Evolutionary conservation across 2,329 filamentous ascomycete species (phyloP).

Genomic region (Akanthomyces uredinophilus): DNA sequence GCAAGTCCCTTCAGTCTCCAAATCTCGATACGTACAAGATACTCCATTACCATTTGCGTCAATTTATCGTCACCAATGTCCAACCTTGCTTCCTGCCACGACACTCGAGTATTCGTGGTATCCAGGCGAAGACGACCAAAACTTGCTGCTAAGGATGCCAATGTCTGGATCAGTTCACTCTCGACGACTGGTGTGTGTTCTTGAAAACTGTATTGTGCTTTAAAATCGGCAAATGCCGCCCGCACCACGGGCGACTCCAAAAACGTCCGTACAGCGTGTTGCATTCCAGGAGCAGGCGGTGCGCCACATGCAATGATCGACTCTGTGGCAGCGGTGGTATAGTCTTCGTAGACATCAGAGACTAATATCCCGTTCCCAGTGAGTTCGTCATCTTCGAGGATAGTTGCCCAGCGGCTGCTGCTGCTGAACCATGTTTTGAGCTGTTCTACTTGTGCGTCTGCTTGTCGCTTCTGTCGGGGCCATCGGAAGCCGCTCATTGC

Average conservation of each 20-base stretch:
- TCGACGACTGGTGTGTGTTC: not conserved
- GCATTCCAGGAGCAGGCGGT: not conserved
- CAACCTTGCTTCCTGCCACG: not conserved
- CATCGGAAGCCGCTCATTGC: not conserved
- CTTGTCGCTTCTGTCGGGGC: not conserved
- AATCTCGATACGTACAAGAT: slow-evolving; percentile 3
- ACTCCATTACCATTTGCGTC: slow-evolving; percentile 16
- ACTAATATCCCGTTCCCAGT: not conserved
- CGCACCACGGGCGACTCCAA: slow-evolving; percentile 7
- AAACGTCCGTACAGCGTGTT: not conserved
- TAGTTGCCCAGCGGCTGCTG: not conserved
- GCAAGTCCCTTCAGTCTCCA: not conserved
- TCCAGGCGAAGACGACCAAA: not conserved
- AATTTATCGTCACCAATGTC: not conserved
- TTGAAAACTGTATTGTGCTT: not conserved
- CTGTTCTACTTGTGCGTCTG: not conserved
- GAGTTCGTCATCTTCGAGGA: slow-evolving; percentile 4
- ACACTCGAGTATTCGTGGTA: not conserved
- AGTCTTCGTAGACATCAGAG: not conserved
- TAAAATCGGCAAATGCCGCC: slow-evolving; percentile 1
- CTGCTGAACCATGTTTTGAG: not conserved
- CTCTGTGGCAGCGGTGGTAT: not conserved
- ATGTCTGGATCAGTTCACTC: not conserved
- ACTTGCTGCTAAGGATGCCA: not conserved
- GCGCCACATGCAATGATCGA: not conserved